Evolutionary conservation across 306 rosid species (phyloP).

Genomic region (Abrus precatorius): DNA sequence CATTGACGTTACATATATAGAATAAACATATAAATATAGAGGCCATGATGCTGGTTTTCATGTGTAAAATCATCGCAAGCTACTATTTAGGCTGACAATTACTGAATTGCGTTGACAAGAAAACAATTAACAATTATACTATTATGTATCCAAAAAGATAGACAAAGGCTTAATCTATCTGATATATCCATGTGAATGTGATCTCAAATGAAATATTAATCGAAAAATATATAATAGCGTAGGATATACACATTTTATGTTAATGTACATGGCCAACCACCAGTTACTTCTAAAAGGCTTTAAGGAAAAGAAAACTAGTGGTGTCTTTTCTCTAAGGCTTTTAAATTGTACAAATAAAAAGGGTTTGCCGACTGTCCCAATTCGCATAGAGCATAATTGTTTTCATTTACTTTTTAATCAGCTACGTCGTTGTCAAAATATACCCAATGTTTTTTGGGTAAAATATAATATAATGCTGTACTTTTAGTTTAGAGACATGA

Average conservation of each 20-base stretch:
- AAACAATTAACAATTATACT: neutral
- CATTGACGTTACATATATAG: neutral
- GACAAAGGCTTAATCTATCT: neutral
- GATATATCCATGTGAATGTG: neutral
- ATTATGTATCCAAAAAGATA: neutral
- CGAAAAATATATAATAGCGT: neutral
- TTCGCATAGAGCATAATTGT: constrained; percentile 16
- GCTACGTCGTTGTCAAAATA: constrained; percentile 25
- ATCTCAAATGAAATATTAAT: neutral
- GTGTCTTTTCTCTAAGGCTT: constrained; percentile 29
- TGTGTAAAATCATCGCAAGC: constrained; percentile 21
- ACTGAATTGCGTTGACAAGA: neutral
- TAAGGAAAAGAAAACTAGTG: constrained; percentile 36
- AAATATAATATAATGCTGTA: too few species aligned
- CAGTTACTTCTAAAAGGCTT: constrained; percentile 16
- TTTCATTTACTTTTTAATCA: constrained; percentile 14
- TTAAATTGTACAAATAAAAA: constrained; percentile 14
- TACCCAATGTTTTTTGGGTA: too few species aligned
- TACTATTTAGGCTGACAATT: neutral
- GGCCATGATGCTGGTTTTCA: constrained; percentile 4
- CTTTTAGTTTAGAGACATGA: constrained; percentile 4
- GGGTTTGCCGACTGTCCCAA: constrained; percentile 55
- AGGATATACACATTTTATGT: neutral
- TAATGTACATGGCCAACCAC: constrained; percentile 25
- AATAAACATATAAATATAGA: neutral